phyloP scores from a whole-genome alignment of 495 filamentous ascomycete species.

The Clavariopsis aquatica region DNA sequence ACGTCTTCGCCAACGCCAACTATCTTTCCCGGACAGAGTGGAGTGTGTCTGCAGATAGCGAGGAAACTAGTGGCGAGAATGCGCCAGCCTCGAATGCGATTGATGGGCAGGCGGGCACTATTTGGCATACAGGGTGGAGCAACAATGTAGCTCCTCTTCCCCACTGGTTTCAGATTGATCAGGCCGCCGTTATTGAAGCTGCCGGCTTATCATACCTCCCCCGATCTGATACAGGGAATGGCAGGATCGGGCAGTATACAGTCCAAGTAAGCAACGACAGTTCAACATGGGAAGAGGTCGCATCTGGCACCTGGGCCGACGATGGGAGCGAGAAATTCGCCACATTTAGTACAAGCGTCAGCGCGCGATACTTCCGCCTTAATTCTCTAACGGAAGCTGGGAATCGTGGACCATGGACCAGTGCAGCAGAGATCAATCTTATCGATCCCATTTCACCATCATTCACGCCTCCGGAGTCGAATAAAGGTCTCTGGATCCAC shows the following conservation, averaged over 20 bases:
- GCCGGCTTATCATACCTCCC: conserved; percentile 36
- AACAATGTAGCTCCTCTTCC: conserved; percentile 9
- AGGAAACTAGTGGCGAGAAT: neutral
- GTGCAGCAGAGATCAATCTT: conserved; percentile 44
- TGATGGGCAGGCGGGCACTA: conserved; percentile 15
- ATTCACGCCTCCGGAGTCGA: conserved; percentile 39
- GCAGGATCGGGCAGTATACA: conserved; percentile 47
- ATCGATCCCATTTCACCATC: neutral
- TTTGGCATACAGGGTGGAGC: conserved; percentile 26
- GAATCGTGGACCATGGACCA: conserved; percentile 40
- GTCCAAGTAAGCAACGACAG: conserved; percentile 47
- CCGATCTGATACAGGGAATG: conserved; percentile 40
- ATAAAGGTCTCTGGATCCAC: conserved; percentile 50
- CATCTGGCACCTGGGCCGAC: conserved; percentile 51
- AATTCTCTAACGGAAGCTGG: conserved; percentile 46
- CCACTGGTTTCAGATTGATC: conserved; percentile 30
- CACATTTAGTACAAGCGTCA: conserved; percentile 43
- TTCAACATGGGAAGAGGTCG: conserved; percentile 41
- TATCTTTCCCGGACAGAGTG: conserved; percentile 10
- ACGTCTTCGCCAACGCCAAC: conserved; percentile 15
- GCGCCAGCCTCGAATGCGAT: conserved; percentile 12
- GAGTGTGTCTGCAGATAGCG: conserved; percentile 23
- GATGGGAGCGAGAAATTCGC: conserved; percentile 46
- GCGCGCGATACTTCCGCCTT: conserved; percentile 49
- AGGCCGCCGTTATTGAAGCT: conserved; percentile 3